Percentiles rank a stretch among this genome's conserved stretches.
These are phyloP conservation scores for Trichoderma semiorbis DNA, from an alignment of 2,329 filamentous ascomycete species.

Conservation along the genomic window DNA sequence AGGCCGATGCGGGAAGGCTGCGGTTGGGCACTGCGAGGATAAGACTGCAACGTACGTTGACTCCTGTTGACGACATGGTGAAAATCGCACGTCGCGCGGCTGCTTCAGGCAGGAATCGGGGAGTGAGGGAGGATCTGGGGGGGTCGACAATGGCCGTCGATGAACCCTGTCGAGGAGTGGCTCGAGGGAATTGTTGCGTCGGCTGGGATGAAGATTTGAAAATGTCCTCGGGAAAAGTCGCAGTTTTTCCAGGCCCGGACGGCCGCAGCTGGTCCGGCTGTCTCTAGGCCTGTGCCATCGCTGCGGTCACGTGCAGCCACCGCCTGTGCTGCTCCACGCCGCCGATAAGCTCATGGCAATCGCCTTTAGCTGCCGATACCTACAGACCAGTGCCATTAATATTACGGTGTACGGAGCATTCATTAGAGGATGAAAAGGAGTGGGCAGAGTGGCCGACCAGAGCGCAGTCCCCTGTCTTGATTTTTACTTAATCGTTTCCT, in stretches of 20 bases:
- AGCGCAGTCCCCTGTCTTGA: neutral
- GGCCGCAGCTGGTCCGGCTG: slow-evolving; percentile 33
- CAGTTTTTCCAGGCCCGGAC: slow-evolving; percentile 39
- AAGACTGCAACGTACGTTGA: slow-evolving; percentile 54
- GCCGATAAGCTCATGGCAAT: slow-evolving; percentile 14
- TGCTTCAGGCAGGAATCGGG: slow-evolving; percentile 36
- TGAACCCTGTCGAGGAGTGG: slow-evolving; percentile 40
- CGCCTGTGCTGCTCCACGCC: slow-evolving; percentile 1
- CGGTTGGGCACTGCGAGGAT: slow-evolving; percentile 9
- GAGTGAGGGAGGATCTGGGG: slow-evolving; percentile 33
- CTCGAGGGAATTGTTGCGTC: slow-evolving; percentile 40
- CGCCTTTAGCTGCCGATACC: slow-evolving; percentile 1
- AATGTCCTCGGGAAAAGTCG: slow-evolving; percentile 46
- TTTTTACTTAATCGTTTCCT: neutral
- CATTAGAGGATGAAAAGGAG: slow-evolving; percentile 3
- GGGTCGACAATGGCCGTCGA: slow-evolving; percentile 42
- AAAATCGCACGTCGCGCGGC: slow-evolving; percentile 42
- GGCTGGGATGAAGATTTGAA: slow-evolving; percentile 40
- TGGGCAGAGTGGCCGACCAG: neutral
- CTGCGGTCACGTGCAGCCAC: slow-evolving; percentile 14
- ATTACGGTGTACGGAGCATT: slow-evolving; percentile 6
- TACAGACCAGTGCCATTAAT: neutral
- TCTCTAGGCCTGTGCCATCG: neutral
- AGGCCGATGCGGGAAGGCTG: slow-evolving; percentile 21
- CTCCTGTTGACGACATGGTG: slow-evolving; percentile 65